Percentiles rank a stretch among this genome's conserved stretches.
These are phyloP conservation scores for Fusarium staphyleae DNA, from an alignment of 2,329 filamentous ascomycete genomes.

Conservation along the genomic window DNA sequence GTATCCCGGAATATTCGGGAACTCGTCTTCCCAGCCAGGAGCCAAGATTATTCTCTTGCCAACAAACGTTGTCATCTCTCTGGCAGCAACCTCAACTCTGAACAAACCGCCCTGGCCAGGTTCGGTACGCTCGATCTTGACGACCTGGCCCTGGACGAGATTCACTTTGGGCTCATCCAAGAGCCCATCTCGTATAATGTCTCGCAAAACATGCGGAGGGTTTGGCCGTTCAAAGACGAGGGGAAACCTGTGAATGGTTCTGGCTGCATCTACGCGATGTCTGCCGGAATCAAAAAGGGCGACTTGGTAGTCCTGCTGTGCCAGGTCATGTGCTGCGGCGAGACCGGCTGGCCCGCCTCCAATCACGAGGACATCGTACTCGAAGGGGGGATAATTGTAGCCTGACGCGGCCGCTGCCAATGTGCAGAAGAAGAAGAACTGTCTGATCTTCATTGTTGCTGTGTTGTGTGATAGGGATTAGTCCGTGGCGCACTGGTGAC, in stretches of 20 bases:
- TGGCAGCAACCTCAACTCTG: neutral
- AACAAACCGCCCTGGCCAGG: neutral
- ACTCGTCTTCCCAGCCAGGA: neutral
- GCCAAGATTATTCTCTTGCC: neutral
- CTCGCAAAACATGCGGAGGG: neutral
- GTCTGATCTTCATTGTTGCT: neutral
- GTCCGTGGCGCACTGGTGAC: too few relatives aligned
- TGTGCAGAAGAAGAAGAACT: neutral
- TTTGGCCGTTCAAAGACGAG: too few relatives aligned
- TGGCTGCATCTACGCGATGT: neutral
- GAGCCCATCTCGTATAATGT: neutral
- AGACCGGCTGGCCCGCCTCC: constrained; percentile 3
- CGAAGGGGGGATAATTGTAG: neutral
- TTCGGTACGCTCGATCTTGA: neutral
- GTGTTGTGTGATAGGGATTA: too few relatives aligned
- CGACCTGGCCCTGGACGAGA: neutral
- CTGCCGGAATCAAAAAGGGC: neutral
- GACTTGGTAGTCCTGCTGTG: neutral
- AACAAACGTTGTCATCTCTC: neutral
- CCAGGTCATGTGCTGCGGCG: neutral
- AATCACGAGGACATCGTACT: constrained; percentile 1
- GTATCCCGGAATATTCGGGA: neutral
- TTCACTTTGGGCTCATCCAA: neutral
- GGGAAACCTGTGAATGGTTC: neutral
- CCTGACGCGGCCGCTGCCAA: neutral